Base-by-base conservation (phyloP, 2,329 filamentous ascomycete genomes). In the Phialophora tarda region DNA sequence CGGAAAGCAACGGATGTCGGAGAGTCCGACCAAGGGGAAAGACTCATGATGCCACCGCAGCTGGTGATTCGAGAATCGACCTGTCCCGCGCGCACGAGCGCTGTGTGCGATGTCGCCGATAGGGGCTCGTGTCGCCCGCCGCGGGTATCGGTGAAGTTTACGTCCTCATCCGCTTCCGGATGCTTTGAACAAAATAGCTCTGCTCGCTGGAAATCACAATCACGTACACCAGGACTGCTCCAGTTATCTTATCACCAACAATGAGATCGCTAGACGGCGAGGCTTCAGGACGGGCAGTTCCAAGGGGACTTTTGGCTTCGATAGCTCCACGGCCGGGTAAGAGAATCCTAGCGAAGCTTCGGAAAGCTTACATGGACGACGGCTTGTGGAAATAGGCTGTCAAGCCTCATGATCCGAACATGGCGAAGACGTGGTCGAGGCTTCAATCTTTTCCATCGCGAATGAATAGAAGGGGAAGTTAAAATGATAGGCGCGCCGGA, bases 331-430 rank as follows among this genome's bases (percentile, higher is more conserved):
- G 32, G 55, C 3, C 32, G 55, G 55, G 3, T 23, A 5, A 57
- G 17, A n/a, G 23, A 23, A 12, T 57, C 17, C 7, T 34, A 21
- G 28, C 34, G 26, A 59, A 59, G 57, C 57, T 50, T 59, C 12
- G n/a, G 28, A 61, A 38, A 53, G 58, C 58, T 61, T 61, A 53
- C 28, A 44, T 61, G 17, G 28, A 34, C 30, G 58, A 41, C 44
- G 41, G 34, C 14, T 41, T 58, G 56, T 59, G 38, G 56, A 48
- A 44, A 41, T n/a, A 38, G 23, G 23, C 17, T 23, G 30, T 59
- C 41, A 7, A 44, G 56, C 21, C 24, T 26, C n/a, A 30, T 48
- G 44, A 23, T 21, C 17, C 44, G 44, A 48, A 48, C 44, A 48
- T 48, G 23, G 50, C 50, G 30, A 28, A 53, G 12, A 14, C 32